Evolutionary conservation across 2,329 filamentous ascomycete genomes (phyloP).

Genomic region (Claviceps monticola): DNA sequence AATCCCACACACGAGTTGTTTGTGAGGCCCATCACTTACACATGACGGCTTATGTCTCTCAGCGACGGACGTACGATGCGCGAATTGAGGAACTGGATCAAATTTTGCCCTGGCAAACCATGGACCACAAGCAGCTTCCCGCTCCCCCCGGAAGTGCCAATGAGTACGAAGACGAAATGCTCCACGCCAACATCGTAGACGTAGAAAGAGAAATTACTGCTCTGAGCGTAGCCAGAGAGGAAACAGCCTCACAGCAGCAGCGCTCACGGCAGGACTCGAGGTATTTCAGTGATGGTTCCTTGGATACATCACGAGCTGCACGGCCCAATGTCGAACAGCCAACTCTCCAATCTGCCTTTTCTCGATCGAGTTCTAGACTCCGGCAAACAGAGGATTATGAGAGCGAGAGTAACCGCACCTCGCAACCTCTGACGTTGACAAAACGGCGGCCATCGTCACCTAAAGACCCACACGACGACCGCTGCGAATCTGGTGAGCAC

Average conservation of each 20-base stretch:
- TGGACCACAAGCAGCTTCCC: conserved; percentile 63
- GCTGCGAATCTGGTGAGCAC: conserved; percentile 5
- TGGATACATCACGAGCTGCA: conserved; percentile 12
- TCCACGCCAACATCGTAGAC: conserved; percentile 1
- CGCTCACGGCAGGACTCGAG: conserved; percentile 11
- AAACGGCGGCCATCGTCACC: conserved; percentile 44
- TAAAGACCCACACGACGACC: conserved; percentile 11
- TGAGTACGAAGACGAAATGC: conserved; percentile 7
- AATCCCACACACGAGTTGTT: background rate
- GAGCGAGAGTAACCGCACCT: conserved; percentile 46
- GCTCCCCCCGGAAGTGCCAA: conserved; percentile 45
- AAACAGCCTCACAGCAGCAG: conserved; percentile 8
- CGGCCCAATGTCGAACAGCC: conserved; percentile 6
- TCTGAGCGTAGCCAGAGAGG: conserved; percentile 25
- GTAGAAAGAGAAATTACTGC: background rate
- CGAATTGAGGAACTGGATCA: conserved; percentile 77
- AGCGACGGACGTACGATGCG: conserved; percentile 82
- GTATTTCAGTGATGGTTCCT: conserved; percentile 11
- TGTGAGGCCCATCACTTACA: background rate
- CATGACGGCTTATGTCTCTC: background rate
- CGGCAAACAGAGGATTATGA: conserved; percentile 20
- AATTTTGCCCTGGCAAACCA: conserved; percentile 42
- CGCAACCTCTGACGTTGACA: conserved; percentile 58
- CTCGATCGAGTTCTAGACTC: conserved; percentile 27
- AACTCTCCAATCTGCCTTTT: conserved; percentile 40